Evolutionary conservation across 140 eudicot species (phyloP), one percentile per base, ranked within the genome.

Genomic region (Flaveria floridana): DNA sequence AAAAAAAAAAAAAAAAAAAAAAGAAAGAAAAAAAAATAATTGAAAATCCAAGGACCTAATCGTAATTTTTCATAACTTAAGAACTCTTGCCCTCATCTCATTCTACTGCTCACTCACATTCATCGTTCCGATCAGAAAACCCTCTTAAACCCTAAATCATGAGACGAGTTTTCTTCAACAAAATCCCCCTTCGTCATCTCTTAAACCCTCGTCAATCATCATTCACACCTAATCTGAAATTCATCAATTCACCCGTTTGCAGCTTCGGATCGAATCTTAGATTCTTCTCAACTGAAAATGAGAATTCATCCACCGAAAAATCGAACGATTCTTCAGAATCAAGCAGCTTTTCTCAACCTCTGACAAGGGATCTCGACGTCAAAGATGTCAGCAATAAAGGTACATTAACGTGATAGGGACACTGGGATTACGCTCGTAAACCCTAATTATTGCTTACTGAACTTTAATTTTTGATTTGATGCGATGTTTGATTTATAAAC

Each of bases 311-410:
- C 25, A 6, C 57, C 10, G 82, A 70, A 57, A 57, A 66, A 65
- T 20, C 65, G 21, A 34, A 1, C 15, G 23, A 64, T 67, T 37
- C 69, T 14, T 67, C 76, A 25, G 78, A 79, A 64, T 11, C 73
- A 21, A 79, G 9, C 62, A 72, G 68, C 78, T 52, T 72, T 79
- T 26, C 6, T 0, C 14, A 44, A 23, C 80, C 83, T n/a, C 77
- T 67, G n/a, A 3, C 67, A 7, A 75, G 59, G 75, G 80, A 74
- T 34, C 61, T 80, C 44, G 80, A 61, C 7, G 67, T 82, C 47
- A 46, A 78, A 61, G 83, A 82, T 52, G 86, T 82, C 80, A 78
- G 74, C 70, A 82, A 82, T 41, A 73, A 78, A 82, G 86, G 86
- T 82, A 67, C 46, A 19, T 48, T 56, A 74, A 14, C 8, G 30